phyloP scores from a whole-genome alignment of 768 basidiomycete species.

The Hygrophorus russula region DNA sequence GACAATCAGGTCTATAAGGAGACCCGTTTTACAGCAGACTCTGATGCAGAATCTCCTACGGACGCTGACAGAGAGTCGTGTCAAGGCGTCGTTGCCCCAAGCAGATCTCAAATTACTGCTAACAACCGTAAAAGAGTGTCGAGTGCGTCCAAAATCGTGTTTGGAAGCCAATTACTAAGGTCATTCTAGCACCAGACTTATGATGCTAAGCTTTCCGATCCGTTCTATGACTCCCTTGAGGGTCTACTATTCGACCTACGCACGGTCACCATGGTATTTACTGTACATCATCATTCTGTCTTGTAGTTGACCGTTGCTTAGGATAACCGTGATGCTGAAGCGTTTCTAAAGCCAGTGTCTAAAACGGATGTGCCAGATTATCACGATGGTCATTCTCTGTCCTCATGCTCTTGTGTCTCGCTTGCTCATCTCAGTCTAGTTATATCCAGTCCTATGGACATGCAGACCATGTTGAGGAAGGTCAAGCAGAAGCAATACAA shows the following conservation, averaged over 20 bases:
- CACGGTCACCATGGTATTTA: constrained; percentile 54
- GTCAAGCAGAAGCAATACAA: constrained; percentile 90
- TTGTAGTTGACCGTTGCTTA: constrained; percentile 19
- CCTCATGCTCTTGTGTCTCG: constrained; percentile 1
- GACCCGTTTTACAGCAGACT: neutral
- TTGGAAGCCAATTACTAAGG: neutral
- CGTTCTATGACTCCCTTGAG: constrained; percentile 92
- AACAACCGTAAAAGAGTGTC: constrained; percentile 75
- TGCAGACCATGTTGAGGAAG: constrained; percentile 86
- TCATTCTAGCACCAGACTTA: constrained; percentile 28
- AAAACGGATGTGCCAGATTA: constrained; percentile 90
- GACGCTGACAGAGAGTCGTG: constrained; percentile 71
- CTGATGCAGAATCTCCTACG: constrained; percentile 72
- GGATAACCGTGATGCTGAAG: constrained; percentile 85
- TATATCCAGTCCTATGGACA: constrained; percentile 92
- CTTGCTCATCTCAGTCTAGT: constrained; percentile 35
- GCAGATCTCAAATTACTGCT: constrained; percentile 75
- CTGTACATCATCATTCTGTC: constrained; percentile 14
- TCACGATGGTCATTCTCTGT: constrained; percentile 57
- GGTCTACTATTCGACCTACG: constrained; percentile 79
- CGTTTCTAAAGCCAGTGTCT: constrained; percentile 89
- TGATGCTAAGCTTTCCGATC: constrained; percentile 68
- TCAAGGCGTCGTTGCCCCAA: constrained; percentile 42
- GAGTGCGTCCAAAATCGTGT: constrained; percentile 42
- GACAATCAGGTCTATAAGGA: no score